Evolutionary conservation across 306 rosid genomes (phyloP).

Genomic region (Cucurbita maxima): DNA sequence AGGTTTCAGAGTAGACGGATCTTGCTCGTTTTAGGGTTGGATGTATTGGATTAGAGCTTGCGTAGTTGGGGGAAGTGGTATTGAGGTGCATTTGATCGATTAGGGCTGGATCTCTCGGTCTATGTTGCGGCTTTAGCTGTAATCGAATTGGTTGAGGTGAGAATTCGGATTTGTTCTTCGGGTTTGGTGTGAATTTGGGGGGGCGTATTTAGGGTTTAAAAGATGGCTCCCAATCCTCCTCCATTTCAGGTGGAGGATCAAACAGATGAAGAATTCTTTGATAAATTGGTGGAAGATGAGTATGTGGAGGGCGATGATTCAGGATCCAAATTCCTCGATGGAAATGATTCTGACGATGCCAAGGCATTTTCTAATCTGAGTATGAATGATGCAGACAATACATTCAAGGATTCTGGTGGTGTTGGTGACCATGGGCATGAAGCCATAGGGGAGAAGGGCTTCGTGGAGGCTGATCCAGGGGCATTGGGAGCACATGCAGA

Average conservation of each 20-base stretch:
- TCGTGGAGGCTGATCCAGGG: constrained; percentile 12
- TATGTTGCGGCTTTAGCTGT: constrained; percentile 15
- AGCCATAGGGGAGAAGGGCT: constrained; percentile 5
- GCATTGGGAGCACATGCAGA: constrained; percentile 12
- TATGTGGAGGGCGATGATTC: constrained; percentile 14
- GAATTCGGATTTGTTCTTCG: neutral
- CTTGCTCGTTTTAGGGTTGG: constrained; percentile 19
- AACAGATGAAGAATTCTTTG: constrained; percentile 81
- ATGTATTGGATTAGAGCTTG: constrained; percentile 10
- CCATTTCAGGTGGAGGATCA: constrained; percentile 79
- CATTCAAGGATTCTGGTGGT: constrained; percentile 19
- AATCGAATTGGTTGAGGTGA: constrained; percentile 7
- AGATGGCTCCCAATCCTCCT: constrained; percentile 75
- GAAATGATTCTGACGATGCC: constrained; percentile 43
- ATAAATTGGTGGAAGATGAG: constrained; percentile 74
- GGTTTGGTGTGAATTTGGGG: constrained; percentile 14
- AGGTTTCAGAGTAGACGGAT: constrained; percentile 28
- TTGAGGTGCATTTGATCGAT: constrained; percentile 2
- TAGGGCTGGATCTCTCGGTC: constrained; percentile 34
- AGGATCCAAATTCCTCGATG: constrained; percentile 16
- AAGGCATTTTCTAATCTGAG: constrained; percentile 41
- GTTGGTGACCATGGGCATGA: constrained; percentile 14
- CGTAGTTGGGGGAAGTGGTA: constrained; percentile 9
- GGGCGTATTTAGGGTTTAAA: constrained; percentile 18
- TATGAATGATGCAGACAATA: constrained; percentile 24